phyloP scores from a whole-genome alignment of 2,329 filamentous ascomycete species.

The Rosellinia necatrix region DNA sequence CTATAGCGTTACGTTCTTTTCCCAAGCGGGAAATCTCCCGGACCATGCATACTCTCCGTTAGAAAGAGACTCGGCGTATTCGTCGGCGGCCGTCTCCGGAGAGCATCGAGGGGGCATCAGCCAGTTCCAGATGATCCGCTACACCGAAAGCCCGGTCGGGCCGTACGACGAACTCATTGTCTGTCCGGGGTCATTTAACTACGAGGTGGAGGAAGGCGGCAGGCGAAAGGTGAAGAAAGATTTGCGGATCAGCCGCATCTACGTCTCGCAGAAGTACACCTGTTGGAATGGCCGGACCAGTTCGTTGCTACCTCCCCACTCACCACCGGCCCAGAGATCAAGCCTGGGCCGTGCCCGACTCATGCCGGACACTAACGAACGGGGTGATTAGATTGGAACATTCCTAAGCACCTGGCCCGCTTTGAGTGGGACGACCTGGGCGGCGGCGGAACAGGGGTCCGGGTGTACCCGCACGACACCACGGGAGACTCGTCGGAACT shows the following conservation, averaged over 20 bases:
- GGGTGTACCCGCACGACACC: slow-evolving; percentile 52
- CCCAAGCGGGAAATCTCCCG: slow-evolving; percentile 42
- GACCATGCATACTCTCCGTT: slow-evolving; percentile 52
- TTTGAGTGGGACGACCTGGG: slow-evolving; percentile 51
- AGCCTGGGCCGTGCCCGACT: background rate
- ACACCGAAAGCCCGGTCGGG: slow-evolving; percentile 55
- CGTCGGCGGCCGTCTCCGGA: slow-evolving; percentile 41
- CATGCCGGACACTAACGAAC: background rate
- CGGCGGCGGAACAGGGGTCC: slow-evolving; percentile 46
- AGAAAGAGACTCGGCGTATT: slow-evolving; percentile 48
- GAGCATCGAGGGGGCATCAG: slow-evolving; percentile 50
- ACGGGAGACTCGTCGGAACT: slow-evolving; percentile 40
- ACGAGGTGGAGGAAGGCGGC: slow-evolving; percentile 42
- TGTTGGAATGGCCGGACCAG: slow-evolving; percentile 58
- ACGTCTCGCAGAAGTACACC: slow-evolving; percentile 57
- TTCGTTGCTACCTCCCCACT: slow-evolving; percentile 36
- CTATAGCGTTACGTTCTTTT: slow-evolving; percentile 51
- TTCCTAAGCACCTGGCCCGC: slow-evolving; percentile 58
- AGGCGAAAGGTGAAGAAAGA: slow-evolving; percentile 43
- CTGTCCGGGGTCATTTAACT: slow-evolving; percentile 52
- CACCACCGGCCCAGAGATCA: background rate
- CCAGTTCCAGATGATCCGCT: slow-evolving; percentile 57
- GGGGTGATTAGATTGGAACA: slow-evolving; percentile 53
- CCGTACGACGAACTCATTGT: slow-evolving; percentile 59
- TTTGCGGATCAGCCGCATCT: slow-evolving; percentile 56